phyloP scores from a whole-genome alignment of 2,329 filamentous ascomycete species.

The Exophiala alcalophila region DNA sequence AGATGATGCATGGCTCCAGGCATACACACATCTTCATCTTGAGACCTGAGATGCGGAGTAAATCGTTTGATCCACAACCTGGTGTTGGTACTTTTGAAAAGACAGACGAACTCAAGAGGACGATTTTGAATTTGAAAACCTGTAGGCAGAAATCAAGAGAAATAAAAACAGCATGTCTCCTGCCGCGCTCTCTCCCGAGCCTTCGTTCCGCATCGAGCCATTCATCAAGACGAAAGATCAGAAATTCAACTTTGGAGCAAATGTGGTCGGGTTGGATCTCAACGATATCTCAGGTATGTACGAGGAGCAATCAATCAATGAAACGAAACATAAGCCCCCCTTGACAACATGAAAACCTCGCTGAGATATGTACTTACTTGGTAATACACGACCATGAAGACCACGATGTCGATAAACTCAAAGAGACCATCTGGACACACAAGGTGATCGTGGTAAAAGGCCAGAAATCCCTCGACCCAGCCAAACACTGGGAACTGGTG shows the following conservation, averaged over 20 bases:
- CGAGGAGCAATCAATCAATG: neutral
- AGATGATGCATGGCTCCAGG: no score
- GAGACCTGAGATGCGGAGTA: no score
- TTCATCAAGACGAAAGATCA: constrained; percentile 19
- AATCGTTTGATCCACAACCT: no score
- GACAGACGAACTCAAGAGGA: no score
- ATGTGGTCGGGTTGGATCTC: constrained; percentile 40
- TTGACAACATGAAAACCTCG: neutral
- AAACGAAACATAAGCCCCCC: neutral
- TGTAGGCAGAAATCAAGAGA: no score
- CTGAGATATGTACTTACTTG: no score
- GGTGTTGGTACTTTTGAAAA: no score
- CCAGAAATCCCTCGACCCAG: constrained; percentile 42
- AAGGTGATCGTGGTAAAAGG: constrained; percentile 46
- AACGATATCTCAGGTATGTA: constrained; percentile 34
- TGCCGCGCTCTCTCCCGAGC: constrained; percentile 16
- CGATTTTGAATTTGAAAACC: no score
- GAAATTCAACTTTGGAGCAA: constrained; percentile 38
- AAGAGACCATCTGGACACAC: constrained; percentile 44
- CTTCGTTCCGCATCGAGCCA: constrained; percentile 15
- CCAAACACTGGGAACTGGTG: constrained; percentile 48
- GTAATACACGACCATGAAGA: constrained; percentile 31
- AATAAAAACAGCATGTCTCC: constrained; percentile 16
- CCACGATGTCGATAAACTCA: constrained; percentile 38
- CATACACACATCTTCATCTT: no score